phyloP scores from a whole-genome alignment of 169 alveolate species.

The Eimeria acervulina region DNA sequence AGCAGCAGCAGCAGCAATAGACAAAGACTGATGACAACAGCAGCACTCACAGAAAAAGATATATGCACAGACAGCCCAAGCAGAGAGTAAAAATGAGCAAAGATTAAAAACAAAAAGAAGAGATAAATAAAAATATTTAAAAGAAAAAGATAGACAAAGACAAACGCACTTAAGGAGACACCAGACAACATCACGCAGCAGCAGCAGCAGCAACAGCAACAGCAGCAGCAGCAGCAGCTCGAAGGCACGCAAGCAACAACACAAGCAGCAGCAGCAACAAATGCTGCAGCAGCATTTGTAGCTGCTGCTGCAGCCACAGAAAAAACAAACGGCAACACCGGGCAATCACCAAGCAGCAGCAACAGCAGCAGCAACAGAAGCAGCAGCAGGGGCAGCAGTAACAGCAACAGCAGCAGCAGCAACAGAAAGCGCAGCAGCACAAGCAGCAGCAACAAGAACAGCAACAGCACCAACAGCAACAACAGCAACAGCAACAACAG shows the following conservation, averaged over 20 bases:
- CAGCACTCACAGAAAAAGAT: background rate
- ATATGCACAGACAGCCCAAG: background rate
- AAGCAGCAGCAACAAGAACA: background rate
- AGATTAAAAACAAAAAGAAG: background rate
- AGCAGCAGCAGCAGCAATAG: no score
- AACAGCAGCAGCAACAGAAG: background rate
- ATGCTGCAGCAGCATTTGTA: background rate
- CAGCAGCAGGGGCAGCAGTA: background rate
- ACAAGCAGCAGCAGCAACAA: background rate
- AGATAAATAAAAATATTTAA: background rate
- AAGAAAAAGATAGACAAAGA: background rate
- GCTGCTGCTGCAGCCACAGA: background rate
- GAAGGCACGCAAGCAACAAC: no score
- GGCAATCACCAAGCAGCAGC: background rate
- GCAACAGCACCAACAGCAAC: background rate
- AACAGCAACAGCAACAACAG: background rate
- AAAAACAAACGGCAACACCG: no score
- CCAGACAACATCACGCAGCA: background rate
- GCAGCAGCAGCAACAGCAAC: background rate
- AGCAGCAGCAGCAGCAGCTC: slow-evolving; percentile 4
- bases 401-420: slow-evolving; percentile 1
- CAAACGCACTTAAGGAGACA: background rate
- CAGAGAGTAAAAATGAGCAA: no score
- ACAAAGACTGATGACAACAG: no score
- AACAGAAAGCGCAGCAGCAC: background rate